Evolutionary conservation across 2,329 filamentous ascomycete species (phyloP), one percentile per base, ranked within the genome.

Genomic region (Lachnellula arida): DNA sequence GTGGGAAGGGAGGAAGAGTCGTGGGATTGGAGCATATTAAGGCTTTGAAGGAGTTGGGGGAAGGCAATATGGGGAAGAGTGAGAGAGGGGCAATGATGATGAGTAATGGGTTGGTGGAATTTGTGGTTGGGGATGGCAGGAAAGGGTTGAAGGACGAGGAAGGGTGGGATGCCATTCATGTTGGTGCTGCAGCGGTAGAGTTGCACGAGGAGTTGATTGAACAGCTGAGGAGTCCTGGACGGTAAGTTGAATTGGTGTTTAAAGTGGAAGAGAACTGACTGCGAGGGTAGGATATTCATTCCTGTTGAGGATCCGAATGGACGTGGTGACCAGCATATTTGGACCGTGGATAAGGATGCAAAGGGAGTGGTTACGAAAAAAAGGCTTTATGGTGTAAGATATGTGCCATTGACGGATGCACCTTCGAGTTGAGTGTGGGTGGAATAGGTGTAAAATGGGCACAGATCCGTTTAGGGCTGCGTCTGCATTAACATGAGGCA

Each of bases 151-250:
- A 77, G 2, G 80, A 79, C 15, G 47, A 57, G 15, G 50, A 50
- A 6, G 60, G 84, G 0, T 99, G 93, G 78, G 91, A 97, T 78
- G 92, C 89, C 2, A 97, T 99, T 57, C 94, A 97, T 70, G 94
- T 97, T 2, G 94, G 94, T 0, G 94, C 94, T 0, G 89, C 91
- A 7, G 93, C 93, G 0, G 80, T 75, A 23, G 81, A 84, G 67
- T 74, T 96, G 53, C 92, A 96, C 69, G 69, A 81, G 17, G 80
- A 82, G 57, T 73, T 97, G 62, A 73, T 96, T 46, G 81, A 85
- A 32, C 94, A 97, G 75, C 74, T 99, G 63, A 84, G 84, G 60
- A 75, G 81, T 2, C 93, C 93, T 0, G 94, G 94, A 0, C 78
- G 85, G 75, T 80, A 52, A 64, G 68, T 62, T 34, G 28, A 23